These are phyloP conservation scores for Nothopassalora personata DNA, from an alignment of 2,329 filamentous ascomycete species.

Conservation along the genomic window DNA sequence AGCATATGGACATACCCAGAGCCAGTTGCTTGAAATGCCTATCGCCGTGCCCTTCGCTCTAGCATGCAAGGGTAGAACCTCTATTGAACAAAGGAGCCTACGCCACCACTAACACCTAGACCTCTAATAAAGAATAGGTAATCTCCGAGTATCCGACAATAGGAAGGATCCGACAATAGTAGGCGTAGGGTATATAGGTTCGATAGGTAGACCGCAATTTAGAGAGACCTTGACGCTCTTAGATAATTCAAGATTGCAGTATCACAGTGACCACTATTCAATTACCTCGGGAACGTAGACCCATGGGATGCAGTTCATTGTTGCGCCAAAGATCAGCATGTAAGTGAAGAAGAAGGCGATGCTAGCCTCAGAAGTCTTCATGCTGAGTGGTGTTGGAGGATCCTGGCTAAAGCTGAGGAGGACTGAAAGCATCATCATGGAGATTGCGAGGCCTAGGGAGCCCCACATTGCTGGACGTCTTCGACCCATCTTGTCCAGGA, in stretches of 20 bases:
- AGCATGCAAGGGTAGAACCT: constrained; percentile 48
- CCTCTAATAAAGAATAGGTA: too few relatives aligned
- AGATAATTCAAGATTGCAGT: too few relatives aligned
- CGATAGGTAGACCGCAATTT: too few relatives aligned
- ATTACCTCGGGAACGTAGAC: constrained; percentile 48
- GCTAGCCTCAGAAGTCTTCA: constrained; percentile 41
- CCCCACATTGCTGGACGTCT: constrained; percentile 34
- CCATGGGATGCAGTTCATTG: constrained; percentile 48
- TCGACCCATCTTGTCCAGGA: constrained; percentile 39
- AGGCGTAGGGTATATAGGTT: too few relatives aligned
- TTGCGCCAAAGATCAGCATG: constrained; percentile 36
- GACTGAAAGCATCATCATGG: constrained; percentile 38
- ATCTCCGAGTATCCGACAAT: too few relatives aligned
- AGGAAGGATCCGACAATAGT: too few relatives aligned
- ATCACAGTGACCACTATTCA: too few relatives aligned
- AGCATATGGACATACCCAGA: constrained; percentile 31
- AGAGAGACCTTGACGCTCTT: too few relatives aligned
- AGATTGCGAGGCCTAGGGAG: constrained; percentile 32
- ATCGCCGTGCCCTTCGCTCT: constrained; percentile 48
- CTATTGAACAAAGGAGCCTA: too few relatives aligned
- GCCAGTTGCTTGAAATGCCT: constrained; percentile 47
- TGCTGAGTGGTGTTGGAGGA: constrained; percentile 28
- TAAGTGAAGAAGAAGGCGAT: constrained; percentile 49
- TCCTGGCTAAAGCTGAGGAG: constrained; percentile 40
- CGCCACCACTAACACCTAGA: too few relatives aligned